Percentiles rank a stretch among this genome's conserved stretches.
phyloP scores from a whole-genome alignment of 768 basidiomycete genomes.

The Neoboletus magnificus region DNA sequence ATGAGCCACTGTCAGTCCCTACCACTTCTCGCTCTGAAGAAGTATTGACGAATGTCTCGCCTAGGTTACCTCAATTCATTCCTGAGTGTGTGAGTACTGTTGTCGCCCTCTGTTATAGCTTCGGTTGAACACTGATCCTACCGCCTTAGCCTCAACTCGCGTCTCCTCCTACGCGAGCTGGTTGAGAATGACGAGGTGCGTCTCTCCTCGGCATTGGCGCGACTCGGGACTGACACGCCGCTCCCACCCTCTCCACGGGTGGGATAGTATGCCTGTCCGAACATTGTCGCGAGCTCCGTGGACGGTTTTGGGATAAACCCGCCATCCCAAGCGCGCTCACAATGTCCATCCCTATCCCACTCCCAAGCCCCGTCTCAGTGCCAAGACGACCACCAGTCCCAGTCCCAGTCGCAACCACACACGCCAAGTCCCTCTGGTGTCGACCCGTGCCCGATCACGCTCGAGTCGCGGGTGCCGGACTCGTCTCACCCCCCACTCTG shows the following conservation, averaged over 20 bases:
- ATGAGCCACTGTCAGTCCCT: constrained; percentile 35
- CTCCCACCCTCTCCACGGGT: too few relatives aligned
- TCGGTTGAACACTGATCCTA: not conserved
- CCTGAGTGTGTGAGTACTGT: constrained; percentile 32
- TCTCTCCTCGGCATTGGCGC: not conserved
- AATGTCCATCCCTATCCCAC: constrained; percentile 9
- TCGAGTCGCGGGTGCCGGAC: constrained; percentile 14
- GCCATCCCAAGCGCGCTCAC: constrained; percentile 4
- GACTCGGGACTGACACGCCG: not conserved
- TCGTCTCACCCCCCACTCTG: not conserved
- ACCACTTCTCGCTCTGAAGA: not conserved
- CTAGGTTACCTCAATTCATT: constrained; percentile 39
- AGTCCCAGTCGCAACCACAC: not conserved
- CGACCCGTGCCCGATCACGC: constrained; percentile 11
- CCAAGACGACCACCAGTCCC: not conserved
- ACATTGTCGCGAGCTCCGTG: constrained; percentile 21
- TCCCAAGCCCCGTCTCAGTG: not conserved
- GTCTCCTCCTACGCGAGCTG: constrained; percentile 26
- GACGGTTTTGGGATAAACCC: constrained; percentile 17
- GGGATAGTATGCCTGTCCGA: constrained; percentile 24
- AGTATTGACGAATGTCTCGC: not conserved
- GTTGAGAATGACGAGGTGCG: constrained; percentile 25
- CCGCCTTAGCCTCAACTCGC: constrained; percentile 26
- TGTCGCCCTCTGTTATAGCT: too few relatives aligned
- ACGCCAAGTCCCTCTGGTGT: not conserved